Evolutionary conservation across 2,329 filamentous ascomycete genomes (phyloP), one percentile per base, ranked within the genome.

Genomic region (Cladophialophora yegresii): DNA sequence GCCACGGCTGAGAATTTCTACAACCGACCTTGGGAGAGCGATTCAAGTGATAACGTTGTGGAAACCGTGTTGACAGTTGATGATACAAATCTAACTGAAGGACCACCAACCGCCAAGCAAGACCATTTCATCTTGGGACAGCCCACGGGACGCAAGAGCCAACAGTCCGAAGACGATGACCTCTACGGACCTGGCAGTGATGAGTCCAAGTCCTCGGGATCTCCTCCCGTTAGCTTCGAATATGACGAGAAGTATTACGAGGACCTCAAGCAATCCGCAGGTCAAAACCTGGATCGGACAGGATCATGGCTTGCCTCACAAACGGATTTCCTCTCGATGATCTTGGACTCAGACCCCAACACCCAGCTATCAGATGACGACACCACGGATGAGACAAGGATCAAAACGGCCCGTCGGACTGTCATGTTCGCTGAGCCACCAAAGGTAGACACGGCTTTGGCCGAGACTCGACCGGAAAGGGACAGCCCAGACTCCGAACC

Each of bases 1-100:
- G 91, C 92, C 32, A 92, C 89, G n/a, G 93, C 93, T 9, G 91
- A 96, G 75, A 87, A 89, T 67, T 98, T 97, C 73, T 98, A 98
- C 78, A 88, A 89, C 67, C 84, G 89, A 30, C 92, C 93, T 2
- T 97, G 92, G 89, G 83, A 82, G 69, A 50, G 5, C 55, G 45
- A n/a, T 28, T 61, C 58, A 30, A 47, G 23, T 10, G 58, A 61
- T 16, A 74, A 79, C 6, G 74, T 88, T 28, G 78, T 91, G 54
- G 89, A 93, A 74, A 89, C 87, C 53, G 82, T 91, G 33, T 79
- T 93, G 32, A 85, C 91, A 71, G 77, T 87, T 40, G 79, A 82
- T 13, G 77, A 78, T 22, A 75, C 66, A 16, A 65, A 78, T n/a
- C 75, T 82, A 58, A 81, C 82, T 47, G 84, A 84, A 65, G 86